These are phyloP conservation scores for Penicillium bovifimosum DNA, from an alignment of 495 filamentous ascomycete genomes.

Conservation along the genomic window DNA sequence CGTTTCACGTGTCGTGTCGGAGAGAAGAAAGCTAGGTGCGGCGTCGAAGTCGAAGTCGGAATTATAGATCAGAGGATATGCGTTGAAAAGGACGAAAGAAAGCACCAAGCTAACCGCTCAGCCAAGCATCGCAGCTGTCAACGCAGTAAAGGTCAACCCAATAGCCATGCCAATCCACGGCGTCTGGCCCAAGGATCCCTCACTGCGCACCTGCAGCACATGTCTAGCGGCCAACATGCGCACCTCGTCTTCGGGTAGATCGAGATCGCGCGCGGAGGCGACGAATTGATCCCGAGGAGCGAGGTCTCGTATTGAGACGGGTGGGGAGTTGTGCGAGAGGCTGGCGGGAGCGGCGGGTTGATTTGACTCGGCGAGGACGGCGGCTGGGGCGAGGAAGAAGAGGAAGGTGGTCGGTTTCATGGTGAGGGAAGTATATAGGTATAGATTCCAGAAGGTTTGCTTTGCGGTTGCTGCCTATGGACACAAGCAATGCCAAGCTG, in stretches of 20 bases:
- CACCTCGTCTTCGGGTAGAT: background rate
- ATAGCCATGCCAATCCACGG: conserved; percentile 48
- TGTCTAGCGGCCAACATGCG: conserved; percentile 8
- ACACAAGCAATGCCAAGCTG: conserved; percentile 32
- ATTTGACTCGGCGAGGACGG: conserved; percentile 26
- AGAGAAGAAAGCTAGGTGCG: conserved; percentile 8
- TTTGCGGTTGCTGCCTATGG: conserved; percentile 3
- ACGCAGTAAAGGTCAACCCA: conserved; percentile 40
- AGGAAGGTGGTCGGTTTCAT: conserved; percentile 34
- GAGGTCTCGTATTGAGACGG: conserved; percentile 27
- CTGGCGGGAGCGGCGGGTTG: conserved; percentile 15
- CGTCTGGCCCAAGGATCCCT: conserved; percentile 42
- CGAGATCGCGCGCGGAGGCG: background rate
- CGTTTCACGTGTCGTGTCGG: conserved; percentile 8
- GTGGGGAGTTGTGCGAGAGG: conserved; percentile 21
- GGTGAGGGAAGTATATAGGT: conserved; percentile 5
- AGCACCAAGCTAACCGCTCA: conserved; percentile 3
- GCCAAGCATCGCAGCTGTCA: conserved; percentile 44
- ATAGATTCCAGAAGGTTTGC: background rate
- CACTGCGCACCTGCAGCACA: conserved; percentile 36
- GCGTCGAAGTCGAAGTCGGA: conserved; percentile 7
- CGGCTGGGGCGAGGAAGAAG: conserved; percentile 29
- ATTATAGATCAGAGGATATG: background rate
- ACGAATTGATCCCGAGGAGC: conserved; percentile 5
- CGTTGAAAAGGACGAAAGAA: too few relatives aligned